Evolutionary conservation across 2,329 filamentous ascomycete species (phyloP).

Genomic region (Davidsoniella eucalypti): DNA sequence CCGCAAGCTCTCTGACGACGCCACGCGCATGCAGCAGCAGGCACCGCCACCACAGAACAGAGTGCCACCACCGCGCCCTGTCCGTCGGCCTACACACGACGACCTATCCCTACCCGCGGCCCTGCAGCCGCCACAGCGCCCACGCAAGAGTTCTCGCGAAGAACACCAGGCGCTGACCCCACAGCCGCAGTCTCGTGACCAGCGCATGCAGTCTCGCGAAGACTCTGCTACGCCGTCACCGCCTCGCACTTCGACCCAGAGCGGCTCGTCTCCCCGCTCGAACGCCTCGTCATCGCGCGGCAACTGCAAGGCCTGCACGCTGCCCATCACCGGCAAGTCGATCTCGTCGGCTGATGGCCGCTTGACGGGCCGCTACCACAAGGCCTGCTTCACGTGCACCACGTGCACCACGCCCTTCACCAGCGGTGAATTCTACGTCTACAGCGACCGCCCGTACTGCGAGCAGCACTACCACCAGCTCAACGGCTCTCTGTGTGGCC

Average conservation of each 20-base stretch:
- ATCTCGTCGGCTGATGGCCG: slow-evolving; percentile 87
- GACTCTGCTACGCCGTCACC: slow-evolving; percentile 10
- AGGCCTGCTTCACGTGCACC: slow-evolving; percentile 81
- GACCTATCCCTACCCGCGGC: background rate
- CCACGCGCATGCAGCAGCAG: slow-evolving; percentile 5
- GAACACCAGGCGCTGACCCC: background rate
- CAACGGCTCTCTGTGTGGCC: slow-evolving; percentile 70
- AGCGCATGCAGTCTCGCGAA: slow-evolving; percentile 1
- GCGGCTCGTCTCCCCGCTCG: slow-evolving; percentile 14
- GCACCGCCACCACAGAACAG: background rate
- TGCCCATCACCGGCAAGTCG: slow-evolving; percentile 73
- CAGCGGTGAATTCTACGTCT: slow-evolving; percentile 84
- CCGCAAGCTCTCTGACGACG: background rate
- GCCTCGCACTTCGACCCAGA: slow-evolving; percentile 4
- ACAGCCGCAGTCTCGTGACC: slow-evolving; percentile 3
- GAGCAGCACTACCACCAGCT: slow-evolving; percentile 82
- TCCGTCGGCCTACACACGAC: background rate
- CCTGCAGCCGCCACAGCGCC: slow-evolving; percentile 1
- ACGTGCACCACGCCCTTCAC: slow-evolving; percentile 68
- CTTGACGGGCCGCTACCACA: slow-evolving; percentile 85
- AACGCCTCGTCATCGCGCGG: slow-evolving; percentile 40
- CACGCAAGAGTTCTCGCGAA: slow-evolving; percentile 5
- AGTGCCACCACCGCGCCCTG: slow-evolving; percentile 1
- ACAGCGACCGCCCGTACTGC: slow-evolving; percentile 76
- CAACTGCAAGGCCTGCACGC: slow-evolving; percentile 66